A percentile compares a stretch with the other conserved stretches of the same genome.
Evolutionary conservation across 495 filamentous ascomycete species (phyloP).

Genomic region (Corynascus novoguineensis): DNA sequence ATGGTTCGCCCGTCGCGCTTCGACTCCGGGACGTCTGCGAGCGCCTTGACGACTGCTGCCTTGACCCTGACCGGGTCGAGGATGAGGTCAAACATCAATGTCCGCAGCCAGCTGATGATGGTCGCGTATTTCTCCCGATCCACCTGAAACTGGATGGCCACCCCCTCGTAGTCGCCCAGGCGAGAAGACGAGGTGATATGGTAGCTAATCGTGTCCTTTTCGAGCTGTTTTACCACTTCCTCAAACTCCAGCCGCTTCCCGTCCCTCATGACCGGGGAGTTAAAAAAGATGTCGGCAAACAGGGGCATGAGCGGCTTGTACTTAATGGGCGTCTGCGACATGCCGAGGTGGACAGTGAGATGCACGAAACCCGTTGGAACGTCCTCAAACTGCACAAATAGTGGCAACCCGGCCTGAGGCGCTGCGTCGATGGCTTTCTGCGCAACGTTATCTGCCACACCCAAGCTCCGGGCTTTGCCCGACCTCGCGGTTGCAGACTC

Average conservation of each 20-base stretch:
- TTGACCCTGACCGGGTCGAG: conserved; percentile 77
- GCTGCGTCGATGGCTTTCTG: conserved; percentile 74
- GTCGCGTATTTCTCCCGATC: conserved; percentile 83
- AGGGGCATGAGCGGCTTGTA: conserved; percentile 76
- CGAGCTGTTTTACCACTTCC: conserved; percentile 79
- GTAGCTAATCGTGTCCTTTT: conserved; percentile 85
- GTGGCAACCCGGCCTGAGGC: conserved; percentile 52
- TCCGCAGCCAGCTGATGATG: conserved; percentile 77
- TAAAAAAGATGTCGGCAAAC: conserved; percentile 90
- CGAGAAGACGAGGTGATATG: conserved; percentile 57
- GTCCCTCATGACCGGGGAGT: conserved; percentile 74
- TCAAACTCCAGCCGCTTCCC: conserved; percentile 81
- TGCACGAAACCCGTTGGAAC: conserved; percentile 86
- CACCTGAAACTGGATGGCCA: conserved; percentile 75
- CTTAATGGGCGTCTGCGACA: conserved; percentile 62
- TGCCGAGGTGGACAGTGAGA: conserved; percentile 70
- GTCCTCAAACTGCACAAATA: conserved; percentile 97
- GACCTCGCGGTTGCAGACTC: conserved; percentile 80
- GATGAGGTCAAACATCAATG: conserved; percentile 79
- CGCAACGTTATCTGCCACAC: conserved; percentile 57
- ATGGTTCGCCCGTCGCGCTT: conserved; percentile 84
- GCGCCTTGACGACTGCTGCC: conserved; percentile 76
- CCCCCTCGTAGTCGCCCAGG: conserved; percentile 71
- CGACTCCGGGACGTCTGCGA: conserved; percentile 87
- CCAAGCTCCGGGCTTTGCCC: conserved; percentile 68